These are phyloP conservation scores for Tulasnella sp. DNA, from an alignment of 768 basidiomycete genomes.

Conservation along the genomic window DNA sequence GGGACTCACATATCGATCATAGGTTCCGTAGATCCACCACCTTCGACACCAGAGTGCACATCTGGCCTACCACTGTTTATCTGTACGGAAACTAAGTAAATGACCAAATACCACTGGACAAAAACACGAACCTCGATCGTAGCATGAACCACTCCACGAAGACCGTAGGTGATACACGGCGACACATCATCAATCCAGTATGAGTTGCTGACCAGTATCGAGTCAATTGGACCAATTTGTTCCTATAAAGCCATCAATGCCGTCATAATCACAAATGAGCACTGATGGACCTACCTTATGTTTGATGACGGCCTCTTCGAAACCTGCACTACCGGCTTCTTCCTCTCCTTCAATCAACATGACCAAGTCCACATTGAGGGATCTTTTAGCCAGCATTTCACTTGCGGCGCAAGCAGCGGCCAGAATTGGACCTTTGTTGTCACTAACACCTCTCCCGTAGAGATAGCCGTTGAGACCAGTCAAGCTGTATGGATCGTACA, in stretches of 20 bases:
- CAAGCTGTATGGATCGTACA: conserved; percentile 69
- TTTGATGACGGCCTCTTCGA: conserved; percentile 57
- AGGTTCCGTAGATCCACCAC: conserved; percentile 76
- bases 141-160: conserved; percentile 88
- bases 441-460: conserved; percentile 82
- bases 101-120: neutral
- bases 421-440: conserved; percentile 92
- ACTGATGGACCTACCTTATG: conserved; percentile 45
- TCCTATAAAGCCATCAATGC: conserved; percentile 34
- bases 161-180: conserved; percentile 89
- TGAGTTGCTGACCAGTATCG: conserved; percentile 86
- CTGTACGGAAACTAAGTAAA: conserved; percentile 26
- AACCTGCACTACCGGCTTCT: conserved; percentile 84
- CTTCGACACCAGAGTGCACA: conserved; percentile 88
- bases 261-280: neutral
- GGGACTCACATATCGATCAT: conserved; percentile 75
- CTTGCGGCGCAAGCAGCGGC: conserved; percentile 85
- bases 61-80: conserved; percentile 64
- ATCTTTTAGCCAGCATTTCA: conserved; percentile 53
- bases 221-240: conserved; percentile 74
- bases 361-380: conserved; percentile 74
- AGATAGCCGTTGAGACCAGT: conserved; percentile 77
- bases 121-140: conserved; percentile 45
- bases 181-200: conserved; percentile 90
- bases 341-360: conserved; percentile 94